Evolutionary conservation across 2,329 filamentous ascomycete genomes (phyloP).

Genomic region (Laburnicola sp.): DNA sequence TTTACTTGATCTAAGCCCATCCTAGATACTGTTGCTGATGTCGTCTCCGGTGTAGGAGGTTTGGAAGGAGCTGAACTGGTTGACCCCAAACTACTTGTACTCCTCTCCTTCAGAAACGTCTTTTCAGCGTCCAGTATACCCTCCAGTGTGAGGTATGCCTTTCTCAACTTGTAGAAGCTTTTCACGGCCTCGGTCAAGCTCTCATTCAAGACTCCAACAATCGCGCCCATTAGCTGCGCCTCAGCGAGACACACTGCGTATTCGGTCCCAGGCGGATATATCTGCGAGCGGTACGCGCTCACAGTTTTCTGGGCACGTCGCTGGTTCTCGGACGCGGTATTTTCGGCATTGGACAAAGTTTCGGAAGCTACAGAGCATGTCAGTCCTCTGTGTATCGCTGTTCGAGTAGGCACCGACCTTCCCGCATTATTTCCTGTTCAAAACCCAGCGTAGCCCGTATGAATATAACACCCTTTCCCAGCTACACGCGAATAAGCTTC

Average conservation of each 20-base stretch:
- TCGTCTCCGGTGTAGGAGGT: constrained; percentile 14
- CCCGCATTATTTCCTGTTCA: constrained; percentile 84
- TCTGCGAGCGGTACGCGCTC: constrained; percentile 58
- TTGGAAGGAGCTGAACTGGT: constrained; percentile 20
- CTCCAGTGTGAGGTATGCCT: constrained; percentile 83
- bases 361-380: constrained; percentile 60
- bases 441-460: constrained; percentile 85
- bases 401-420: constrained; percentile 4
- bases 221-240: constrained; percentile 84
- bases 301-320: constrained; percentile 70
- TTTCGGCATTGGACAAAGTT: constrained; percentile 74
- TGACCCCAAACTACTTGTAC: constrained; percentile 37
- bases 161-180: constrained; percentile 89
- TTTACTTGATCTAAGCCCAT: constrained; percentile 20
- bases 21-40: constrained; percentile 20
- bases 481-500: constrained; percentile 48
- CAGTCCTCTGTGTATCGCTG: neutral
- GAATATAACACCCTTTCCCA: constrained; percentile 80
- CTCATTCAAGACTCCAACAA: constrained; percentile 88
- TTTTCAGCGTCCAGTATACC: constrained; percentile 75
- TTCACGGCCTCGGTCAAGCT: constrained; percentile 88
- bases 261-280: constrained; percentile 84
- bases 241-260: constrained; percentile 83
- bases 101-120: constrained; percentile 54
- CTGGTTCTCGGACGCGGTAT: constrained; percentile 73